phyloP scores from a whole-genome alignment of 2,329 filamentous ascomycete genomes.

The Zymoseptoria pseudotritici region DNA sequence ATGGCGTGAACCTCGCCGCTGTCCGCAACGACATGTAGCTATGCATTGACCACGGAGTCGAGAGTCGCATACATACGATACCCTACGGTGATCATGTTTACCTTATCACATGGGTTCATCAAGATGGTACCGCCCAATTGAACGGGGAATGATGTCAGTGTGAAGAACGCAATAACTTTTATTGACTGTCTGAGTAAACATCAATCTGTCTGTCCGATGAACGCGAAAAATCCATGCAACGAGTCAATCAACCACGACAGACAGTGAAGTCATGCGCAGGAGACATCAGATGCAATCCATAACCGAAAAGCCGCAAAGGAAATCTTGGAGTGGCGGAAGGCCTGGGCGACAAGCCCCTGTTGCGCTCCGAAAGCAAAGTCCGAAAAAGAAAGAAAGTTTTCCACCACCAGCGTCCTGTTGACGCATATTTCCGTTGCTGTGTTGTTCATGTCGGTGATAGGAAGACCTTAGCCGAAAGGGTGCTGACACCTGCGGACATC shows the following conservation, averaged over 20 bases:
- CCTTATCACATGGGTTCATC: no score
- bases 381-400: constrained; percentile 8
- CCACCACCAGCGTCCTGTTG: constrained; percentile 18
- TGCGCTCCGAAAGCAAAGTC: constrained; percentile 9
- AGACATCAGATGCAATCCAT: constrained; percentile 10
- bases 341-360: constrained; percentile 13
- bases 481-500: not conserved
- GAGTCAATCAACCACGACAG: constrained; percentile 11
- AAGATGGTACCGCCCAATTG: no score
- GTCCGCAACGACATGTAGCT: no score
- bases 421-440: constrained; percentile 8
- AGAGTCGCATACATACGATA: no score
- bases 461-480: not conserved
- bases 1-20: no score
- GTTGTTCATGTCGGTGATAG: constrained; percentile 1
- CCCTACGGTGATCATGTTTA: no score
- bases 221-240: not conserved
- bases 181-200: not conserved
- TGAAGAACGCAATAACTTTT: not conserved
- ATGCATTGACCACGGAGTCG: no score
- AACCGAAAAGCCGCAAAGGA: constrained; percentile 8
- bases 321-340: constrained; percentile 10
- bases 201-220: not conserved
- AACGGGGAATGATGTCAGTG: not conserved
- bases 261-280: not conserved